These are phyloP conservation scores for Stachybotrys chartarum DNA, from an alignment of 2,329 filamentous ascomycete genomes.

Conservation along the genomic window DNA sequence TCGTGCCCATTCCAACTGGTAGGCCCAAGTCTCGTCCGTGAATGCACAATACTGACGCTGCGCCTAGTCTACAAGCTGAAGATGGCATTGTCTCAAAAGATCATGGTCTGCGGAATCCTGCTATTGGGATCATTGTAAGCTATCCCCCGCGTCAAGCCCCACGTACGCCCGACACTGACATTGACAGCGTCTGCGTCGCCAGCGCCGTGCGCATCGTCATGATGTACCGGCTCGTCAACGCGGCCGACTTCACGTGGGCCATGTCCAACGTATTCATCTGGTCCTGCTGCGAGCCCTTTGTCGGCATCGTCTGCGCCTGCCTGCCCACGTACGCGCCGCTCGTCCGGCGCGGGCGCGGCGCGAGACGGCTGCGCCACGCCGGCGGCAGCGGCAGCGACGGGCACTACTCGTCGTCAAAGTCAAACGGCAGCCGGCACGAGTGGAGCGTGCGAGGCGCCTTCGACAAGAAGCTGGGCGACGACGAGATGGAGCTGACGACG, in stretches of 20 bases:
- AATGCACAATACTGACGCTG: background rate
- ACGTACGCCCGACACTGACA: background rate
- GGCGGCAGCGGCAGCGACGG: no score
- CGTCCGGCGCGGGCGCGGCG: conserved; percentile 2
- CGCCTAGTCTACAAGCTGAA: background rate
- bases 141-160: background rate
- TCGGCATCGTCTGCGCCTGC: conserved; percentile 8
- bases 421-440: background rate
- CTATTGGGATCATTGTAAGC: conserved; percentile 8
- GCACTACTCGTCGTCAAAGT: background rate
- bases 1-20: conserved; percentile 1
- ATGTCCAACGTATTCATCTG: conserved; percentile 8
- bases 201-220: conserved; percentile 9
- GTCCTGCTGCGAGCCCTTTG: conserved; percentile 8
- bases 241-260: conserved; percentile 5
- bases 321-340: conserved; percentile 8
- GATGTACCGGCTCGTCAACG: conserved; percentile 6
- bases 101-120: conserved; percentile 7
- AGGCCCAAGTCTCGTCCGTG: background rate
- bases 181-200: conserved; percentile 7
- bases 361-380: background rate
- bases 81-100: conserved; percentile 1
- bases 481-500: background rate
- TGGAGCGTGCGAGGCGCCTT: background rate
- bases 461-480: background rate